phyloP scores from a whole-genome alignment of 2,329 filamentous ascomycete species.

The Arachnopeziza araneosa region DNA sequence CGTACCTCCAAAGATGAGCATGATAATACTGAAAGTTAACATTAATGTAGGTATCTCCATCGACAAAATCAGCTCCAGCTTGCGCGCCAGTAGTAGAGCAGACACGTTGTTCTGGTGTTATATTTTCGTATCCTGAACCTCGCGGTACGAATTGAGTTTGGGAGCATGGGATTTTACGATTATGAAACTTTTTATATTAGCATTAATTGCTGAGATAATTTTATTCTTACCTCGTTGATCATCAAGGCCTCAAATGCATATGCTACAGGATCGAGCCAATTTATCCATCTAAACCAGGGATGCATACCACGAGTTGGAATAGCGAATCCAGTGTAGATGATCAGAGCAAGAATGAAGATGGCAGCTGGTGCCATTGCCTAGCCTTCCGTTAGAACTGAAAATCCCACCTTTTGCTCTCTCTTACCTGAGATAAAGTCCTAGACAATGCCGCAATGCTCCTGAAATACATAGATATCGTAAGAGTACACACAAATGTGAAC shows the following conservation, averaged over 20 bases:
- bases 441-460: slow-evolving; percentile 73
- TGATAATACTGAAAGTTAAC: slow-evolving; percentile 52
- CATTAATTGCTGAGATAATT: slow-evolving; percentile 45
- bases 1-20: slow-evolving; percentile 54
- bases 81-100: slow-evolving; percentile 55
- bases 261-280: slow-evolving; percentile 66
- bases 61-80: slow-evolving; percentile 46
- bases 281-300: slow-evolving; percentile 51
- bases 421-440: slow-evolving; percentile 45
- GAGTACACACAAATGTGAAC: slow-evolving; percentile 64
- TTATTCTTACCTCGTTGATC: slow-evolving; percentile 69
- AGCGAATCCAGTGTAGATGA: slow-evolving; percentile 40
- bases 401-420: slow-evolving; percentile 23
- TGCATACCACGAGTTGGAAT: slow-evolving; percentile 50
- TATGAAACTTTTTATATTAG: slow-evolving; percentile 48
- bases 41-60: slow-evolving; percentile 54
- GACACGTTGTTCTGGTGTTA: slow-evolving; percentile 29
- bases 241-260: slow-evolving; percentile 67
- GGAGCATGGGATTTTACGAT: slow-evolving; percentile 5
- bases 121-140: slow-evolving; percentile 18
- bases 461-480: slow-evolving; percentile 85
- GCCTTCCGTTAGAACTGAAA: not conserved
- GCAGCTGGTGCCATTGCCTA: slow-evolving; percentile 25
- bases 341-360: slow-evolving; percentile 61
- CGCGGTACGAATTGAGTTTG: slow-evolving; percentile 17